Evolutionary conservation across 2,329 filamentous ascomycete genomes (phyloP), one percentile per base, ranked within the genome.

Genomic region (Colletotrichum sidae): DNA sequence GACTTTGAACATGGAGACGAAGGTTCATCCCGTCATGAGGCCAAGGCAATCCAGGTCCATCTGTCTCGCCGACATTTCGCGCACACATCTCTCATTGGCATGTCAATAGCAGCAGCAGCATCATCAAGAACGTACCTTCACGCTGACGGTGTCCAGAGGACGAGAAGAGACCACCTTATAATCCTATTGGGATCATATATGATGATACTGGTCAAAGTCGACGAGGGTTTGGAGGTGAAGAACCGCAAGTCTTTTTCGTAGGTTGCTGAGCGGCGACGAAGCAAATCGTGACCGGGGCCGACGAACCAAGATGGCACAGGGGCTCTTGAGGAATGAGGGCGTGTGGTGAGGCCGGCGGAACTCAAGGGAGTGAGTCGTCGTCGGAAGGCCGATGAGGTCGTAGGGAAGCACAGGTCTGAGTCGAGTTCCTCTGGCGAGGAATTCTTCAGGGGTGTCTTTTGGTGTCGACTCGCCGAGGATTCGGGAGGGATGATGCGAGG

Each of bases 371-470:
- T 72, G 69, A 38, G 70, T 71, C 70, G 71, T 76, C 73, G 74
- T 73, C 75, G 73, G 69, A 71, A 25, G 25, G 69, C 70, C 65
- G 61, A 65, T 51, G 41, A 50, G 56, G 65, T 65, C 70, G 70
- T 72, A 71, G 70, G 69, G 60, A 54, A 54, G 60, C 60, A 59
- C 55, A 25, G 25, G 69, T 67, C 67, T 67, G 70, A 73, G 70
- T 73, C 72, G 74, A 78, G 79, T 81, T 81, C 79, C 77, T 79
- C 73, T 74, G 75, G 75, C 76, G 76, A 80, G 80, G 80, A 81
- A 83, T 82, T 78, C 68, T 60, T 62, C 54, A 56, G 68, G 68
- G 68, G 53, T 44, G 50, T 60, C 64, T 62, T 49, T 57, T 41
- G 17, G 55, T 60, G 50, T 56, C 61, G 46, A 56, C 45, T 10